Conservation (phyloP, 768 basidiomycete species). For the Tricholoma matsutake region DNA sequence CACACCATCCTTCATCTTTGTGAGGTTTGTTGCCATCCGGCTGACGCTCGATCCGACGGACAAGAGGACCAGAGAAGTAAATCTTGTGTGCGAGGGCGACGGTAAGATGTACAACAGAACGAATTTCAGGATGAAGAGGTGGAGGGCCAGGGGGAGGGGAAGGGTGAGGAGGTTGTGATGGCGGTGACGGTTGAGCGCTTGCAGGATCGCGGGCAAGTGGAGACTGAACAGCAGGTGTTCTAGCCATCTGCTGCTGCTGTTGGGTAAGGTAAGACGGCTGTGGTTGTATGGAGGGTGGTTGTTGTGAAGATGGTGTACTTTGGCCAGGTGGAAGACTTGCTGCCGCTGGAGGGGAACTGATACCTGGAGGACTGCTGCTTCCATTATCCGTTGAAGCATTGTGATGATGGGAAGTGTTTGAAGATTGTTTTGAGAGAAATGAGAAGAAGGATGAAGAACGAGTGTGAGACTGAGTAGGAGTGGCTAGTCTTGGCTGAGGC, state of each 20-base stretch:
- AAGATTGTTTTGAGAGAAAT: conserved; percentile 43
- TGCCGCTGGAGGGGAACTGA: conserved; percentile 3
- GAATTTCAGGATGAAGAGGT: conserved; percentile 76
- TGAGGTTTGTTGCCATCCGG: conserved; percentile 66
- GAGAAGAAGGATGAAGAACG: conserved; percentile 68
- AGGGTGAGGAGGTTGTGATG: conserved; percentile 18
- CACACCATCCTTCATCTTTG: conserved; percentile 77
- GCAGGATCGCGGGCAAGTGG: conserved; percentile 9
- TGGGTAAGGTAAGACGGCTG: neutral
- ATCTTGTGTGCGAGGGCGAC: conserved; percentile 80
- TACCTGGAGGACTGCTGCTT: neutral
- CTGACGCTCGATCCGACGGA: conserved; percentile 73
- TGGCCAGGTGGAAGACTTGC: neutral
- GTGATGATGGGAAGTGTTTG: conserved; percentile 21
- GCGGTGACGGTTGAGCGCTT: conserved; percentile 6
- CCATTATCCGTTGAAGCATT: conserved; percentile 10
- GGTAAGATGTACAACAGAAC: conserved; percentile 72
- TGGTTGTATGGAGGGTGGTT: conserved; percentile 2
- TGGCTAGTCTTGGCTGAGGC: conserved; percentile 18
- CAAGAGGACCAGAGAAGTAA: conserved; percentile 82
- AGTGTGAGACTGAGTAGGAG: conserved; percentile 33
- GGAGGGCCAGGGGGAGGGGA: conserved; percentile 28
- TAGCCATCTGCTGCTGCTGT: conserved; percentile 8
- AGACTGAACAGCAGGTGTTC: conserved; percentile 2
- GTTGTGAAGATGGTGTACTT: neutral